Conservation (phyloP, 495 filamentous ascomycete species). For the Annulohypoxylon moriforme region DNA sequence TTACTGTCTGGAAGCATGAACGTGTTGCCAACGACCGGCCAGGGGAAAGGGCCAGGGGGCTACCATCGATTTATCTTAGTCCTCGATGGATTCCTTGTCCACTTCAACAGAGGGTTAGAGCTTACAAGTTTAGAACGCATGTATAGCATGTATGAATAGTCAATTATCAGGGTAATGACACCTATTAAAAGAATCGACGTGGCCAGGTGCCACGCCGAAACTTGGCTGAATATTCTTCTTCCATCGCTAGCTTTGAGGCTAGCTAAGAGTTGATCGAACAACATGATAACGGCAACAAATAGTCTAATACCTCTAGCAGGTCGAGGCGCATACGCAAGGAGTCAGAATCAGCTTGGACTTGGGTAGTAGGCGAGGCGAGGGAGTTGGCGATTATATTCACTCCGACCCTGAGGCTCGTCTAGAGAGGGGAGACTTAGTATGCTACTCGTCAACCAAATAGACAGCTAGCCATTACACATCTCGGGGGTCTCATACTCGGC, state of each 20-base stretch:
- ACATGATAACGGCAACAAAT: conserved; percentile 23
- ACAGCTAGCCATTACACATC: conserved; percentile 25
- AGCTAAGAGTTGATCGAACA: conserved; percentile 39
- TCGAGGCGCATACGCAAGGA: neutral
- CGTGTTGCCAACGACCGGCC: conserved; percentile 67
- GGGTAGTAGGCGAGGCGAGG: neutral
- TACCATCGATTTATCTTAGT: conserved; percentile 32
- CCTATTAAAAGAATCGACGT: conserved; percentile 45
- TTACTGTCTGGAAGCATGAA: conserved; percentile 68
- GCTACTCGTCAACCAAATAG: conserved; percentile 12
- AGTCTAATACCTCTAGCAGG: neutral
- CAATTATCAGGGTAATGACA: conserved; percentile 50
- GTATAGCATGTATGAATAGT: conserved; percentile 64
- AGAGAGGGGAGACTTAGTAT: conserved; percentile 25
- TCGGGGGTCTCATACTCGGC: conserved; percentile 31
- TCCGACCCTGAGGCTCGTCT: conserved; percentile 10
- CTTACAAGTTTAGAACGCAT: conserved; percentile 57
- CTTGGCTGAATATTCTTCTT: conserved; percentile 18
- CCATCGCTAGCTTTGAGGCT: conserved; percentile 19
- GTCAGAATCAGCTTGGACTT: neutral
- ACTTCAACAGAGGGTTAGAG: neutral
- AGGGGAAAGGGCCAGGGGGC: conserved; percentile 68
- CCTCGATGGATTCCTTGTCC: conserved; percentile 6
- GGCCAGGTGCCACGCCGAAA: conserved; percentile 34
- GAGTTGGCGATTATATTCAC: neutral